Percentiles rank a stretch among this genome's conserved stretches.
Conservation (phyloP, 768 basidiomycete genomes). For the Tulasnella sp. region DNA sequence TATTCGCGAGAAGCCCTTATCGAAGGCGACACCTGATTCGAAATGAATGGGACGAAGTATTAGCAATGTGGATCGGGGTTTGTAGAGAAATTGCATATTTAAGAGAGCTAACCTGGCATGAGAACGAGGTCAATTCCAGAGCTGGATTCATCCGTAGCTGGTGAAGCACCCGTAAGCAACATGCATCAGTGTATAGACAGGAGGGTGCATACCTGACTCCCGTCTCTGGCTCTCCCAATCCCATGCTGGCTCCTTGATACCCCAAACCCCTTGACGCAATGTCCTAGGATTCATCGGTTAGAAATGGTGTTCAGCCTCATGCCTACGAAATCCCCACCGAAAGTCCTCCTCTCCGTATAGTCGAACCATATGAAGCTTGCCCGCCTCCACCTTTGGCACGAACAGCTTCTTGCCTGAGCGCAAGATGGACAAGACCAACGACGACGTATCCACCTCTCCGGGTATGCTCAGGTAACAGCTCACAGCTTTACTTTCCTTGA, state of each 20-base stretch:
- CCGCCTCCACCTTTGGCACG: constrained; percentile 16
- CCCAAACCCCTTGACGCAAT: constrained; percentile 16
- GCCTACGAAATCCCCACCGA: not conserved
- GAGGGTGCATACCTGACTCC: constrained; percentile 5
- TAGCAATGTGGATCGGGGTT: no score
- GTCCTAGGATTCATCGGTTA: not conserved
- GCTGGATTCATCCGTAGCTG: constrained; percentile 2
- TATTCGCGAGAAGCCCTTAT: constrained; percentile 9
- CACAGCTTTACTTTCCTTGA: constrained; percentile 13
- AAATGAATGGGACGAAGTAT: not conserved
- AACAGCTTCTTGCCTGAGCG: constrained; percentile 17
- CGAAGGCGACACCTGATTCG: constrained; percentile 19
- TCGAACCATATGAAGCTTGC: constrained; percentile 15
- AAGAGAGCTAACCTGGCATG: constrained; percentile 12
- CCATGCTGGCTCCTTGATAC: constrained; percentile 17
- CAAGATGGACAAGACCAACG: constrained; percentile 12
- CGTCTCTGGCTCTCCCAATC: constrained; percentile 10
- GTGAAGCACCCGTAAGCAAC: not conserved
- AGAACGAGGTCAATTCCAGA: constrained; percentile 13
- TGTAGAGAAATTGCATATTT: not conserved
- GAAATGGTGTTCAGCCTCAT: not conserved
- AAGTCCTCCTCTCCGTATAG: constrained; percentile 16
- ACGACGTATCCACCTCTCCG: constrained; percentile 18
- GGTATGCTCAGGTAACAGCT: constrained; percentile 18
- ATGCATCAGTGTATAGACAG: not conserved